phyloP scores from a whole-genome alignment of 2,329 filamentous ascomycete genomes.

The Fusarium sacchari region DNA sequence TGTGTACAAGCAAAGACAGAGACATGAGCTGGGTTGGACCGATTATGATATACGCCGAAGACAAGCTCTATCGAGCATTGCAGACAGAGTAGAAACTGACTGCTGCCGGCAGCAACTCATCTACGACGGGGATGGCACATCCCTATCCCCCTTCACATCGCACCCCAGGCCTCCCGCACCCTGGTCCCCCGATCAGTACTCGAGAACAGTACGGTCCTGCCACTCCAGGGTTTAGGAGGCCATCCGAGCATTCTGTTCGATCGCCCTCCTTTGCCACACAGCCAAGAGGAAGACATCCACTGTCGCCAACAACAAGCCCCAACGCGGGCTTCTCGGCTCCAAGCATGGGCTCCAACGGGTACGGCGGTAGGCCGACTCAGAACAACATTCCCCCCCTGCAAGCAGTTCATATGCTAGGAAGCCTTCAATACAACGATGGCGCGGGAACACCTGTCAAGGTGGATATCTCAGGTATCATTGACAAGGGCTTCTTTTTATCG shows the following conservation, averaged over 20 bases:
- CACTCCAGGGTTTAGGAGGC: conserved; percentile 62
- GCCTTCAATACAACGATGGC: conserved; percentile 69
- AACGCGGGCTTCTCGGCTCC: conserved; percentile 56
- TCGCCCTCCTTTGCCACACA: conserved; percentile 61
- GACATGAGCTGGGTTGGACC: conserved; percentile 5
- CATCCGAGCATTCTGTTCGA: conserved; percentile 60
- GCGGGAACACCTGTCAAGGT: conserved; percentile 66
- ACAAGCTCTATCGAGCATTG: conserved; percentile 6
- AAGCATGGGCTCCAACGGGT: conserved; percentile 61
- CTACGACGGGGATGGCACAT: conserved; percentile 68
- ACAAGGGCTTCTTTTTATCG: conserved; percentile 86
- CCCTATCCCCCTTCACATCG: conserved; percentile 56
- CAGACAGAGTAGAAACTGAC: conserved; percentile 34
- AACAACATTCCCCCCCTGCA: conserved; percentile 64
- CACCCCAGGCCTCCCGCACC: conserved; percentile 62
- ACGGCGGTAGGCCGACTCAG: conserved; percentile 44
- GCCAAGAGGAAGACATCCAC: conserved; percentile 60
- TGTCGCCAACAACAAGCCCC: conserved; percentile 63
- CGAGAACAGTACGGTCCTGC: conserved; percentile 64
- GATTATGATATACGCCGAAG: conserved; percentile 7
- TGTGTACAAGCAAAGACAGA: background rate
- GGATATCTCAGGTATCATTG: conserved; percentile 81
- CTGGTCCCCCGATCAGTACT: conserved; percentile 58
- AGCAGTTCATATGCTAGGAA: conserved; percentile 62
- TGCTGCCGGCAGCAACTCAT: conserved; percentile 55